These are phyloP conservation scores for Fabrea salina DNA, from an alignment of 169 alveolate species.

Conservation along the genomic window DNA sequence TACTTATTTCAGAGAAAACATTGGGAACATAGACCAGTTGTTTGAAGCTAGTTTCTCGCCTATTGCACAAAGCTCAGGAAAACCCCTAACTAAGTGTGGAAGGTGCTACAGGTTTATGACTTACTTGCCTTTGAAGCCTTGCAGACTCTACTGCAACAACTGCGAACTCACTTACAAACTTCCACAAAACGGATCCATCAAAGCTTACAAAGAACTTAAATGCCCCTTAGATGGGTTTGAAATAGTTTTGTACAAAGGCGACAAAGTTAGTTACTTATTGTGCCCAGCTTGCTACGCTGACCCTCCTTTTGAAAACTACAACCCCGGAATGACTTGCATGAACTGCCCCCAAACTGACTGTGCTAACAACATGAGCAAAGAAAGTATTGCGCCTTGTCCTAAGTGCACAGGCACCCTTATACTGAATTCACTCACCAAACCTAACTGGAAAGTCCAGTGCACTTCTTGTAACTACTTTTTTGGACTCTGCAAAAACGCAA, in stretches of 20 bases:
- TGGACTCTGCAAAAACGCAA: slow-evolving; percentile 35
- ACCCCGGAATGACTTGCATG: not conserved
- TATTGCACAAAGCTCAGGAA: slow-evolving; percentile 38
- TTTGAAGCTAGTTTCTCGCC: slow-evolving; percentile 4
- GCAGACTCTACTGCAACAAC: slow-evolving; percentile 63
- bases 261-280: not conserved
- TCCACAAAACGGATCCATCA: slow-evolving; percentile 75
- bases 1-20: slow-evolving; percentile 49
- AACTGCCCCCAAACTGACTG: slow-evolving; percentile 25
- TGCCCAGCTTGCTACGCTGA: slow-evolving; percentile 29
- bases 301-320: slow-evolving; percentile 12
- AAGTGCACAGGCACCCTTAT: slow-evolving; percentile 36
- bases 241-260: slow-evolving; percentile 39
- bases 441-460: slow-evolving; percentile 41
- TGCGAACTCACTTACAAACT: slow-evolving; percentile 67
- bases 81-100: slow-evolving; percentile 68
- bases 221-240: slow-evolving; percentile 83
- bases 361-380: slow-evolving; percentile 4
- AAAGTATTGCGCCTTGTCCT: slow-evolving; percentile 37
- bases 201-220: slow-evolving; percentile 68
- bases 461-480: slow-evolving; percentile 32
- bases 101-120: slow-evolving; percentile 72
- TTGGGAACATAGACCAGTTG: slow-evolving; percentile 7
- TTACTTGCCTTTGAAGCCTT: slow-evolving; percentile 58
- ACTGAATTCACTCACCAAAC: slow-evolving; percentile 23